Percentiles rank a stretch among this genome's conserved stretches.
phyloP scores from a whole-genome alignment of 176 grass and related monocot genomes.

The Phyllostachys edulis region DNA sequence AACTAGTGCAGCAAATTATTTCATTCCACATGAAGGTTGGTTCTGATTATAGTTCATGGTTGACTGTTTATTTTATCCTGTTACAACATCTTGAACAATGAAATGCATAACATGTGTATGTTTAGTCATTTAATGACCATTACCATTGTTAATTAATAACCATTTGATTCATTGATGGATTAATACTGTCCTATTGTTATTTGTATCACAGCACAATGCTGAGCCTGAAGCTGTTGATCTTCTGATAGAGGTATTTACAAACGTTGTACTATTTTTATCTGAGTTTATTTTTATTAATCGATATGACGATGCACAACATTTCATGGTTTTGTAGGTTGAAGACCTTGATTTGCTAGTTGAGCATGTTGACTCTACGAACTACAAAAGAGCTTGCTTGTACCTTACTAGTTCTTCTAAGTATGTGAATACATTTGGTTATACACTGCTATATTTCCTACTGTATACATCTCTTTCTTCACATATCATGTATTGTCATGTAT shows the following conservation, averaged over 20 bases:
- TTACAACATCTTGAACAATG: background rate
- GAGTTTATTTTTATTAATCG: background rate
- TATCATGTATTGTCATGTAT: background rate
- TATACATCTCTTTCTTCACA: background rate
- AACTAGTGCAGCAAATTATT: slow-evolving; percentile 96
- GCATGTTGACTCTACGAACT: slow-evolving; percentile 88
- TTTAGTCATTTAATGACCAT: background rate
- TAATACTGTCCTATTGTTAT: background rate
- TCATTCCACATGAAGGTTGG: slow-evolving; percentile 99
- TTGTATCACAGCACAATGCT: slow-evolving; percentile 76
- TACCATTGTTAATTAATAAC: background rate
- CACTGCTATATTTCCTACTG: background rate
- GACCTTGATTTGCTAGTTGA: slow-evolving; percentile 95
- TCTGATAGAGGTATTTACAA: slow-evolving; percentile 81
- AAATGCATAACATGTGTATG: background rate
- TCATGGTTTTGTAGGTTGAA: slow-evolving; percentile 66
- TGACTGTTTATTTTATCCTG: background rate
- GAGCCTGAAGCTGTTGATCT: slow-evolving; percentile 98
- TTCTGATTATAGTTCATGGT: background rate
- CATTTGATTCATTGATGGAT: background rate
- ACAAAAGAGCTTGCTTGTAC: slow-evolving; percentile 88
- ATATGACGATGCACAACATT: slow-evolving; percentile 2
- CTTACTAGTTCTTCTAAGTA: slow-evolving; percentile 94
- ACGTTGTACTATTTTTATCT: background rate
- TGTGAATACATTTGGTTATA: background rate